Conservation (phyloP, 345 rosid species). For the Noccaea bulbosa region DNA sequence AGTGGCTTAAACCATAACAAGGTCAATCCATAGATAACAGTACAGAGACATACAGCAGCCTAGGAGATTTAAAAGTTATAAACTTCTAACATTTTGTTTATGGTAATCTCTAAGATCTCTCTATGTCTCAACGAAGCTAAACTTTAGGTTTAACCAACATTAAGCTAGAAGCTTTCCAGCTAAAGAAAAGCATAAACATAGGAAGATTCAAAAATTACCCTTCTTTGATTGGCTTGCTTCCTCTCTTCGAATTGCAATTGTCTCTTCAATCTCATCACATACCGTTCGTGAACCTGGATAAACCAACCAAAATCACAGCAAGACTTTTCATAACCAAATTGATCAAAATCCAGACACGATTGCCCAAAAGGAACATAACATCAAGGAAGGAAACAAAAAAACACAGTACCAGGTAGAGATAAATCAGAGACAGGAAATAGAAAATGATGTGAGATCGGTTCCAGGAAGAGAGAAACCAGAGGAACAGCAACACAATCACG, state of each 20-base stretch:
- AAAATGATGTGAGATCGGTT: constrained; percentile 57
- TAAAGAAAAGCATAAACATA: constrained; percentile 4
- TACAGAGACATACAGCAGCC: not conserved
- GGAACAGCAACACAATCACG: constrained; percentile 61
- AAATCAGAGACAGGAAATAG: constrained; percentile 63
- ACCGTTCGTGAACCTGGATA: constrained; percentile 75
- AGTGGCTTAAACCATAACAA: constrained; percentile 9
- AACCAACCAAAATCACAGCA: not conserved
- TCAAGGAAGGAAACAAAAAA: not conserved
- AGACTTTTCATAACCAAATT: not conserved
- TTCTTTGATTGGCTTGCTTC: constrained; percentile 72
- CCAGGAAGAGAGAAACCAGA: constrained; percentile 68
- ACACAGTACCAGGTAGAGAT: constrained; percentile 72
- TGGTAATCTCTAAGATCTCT: constrained; percentile 2
- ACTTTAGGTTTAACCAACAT: not conserved
- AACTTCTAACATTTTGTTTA: not conserved
- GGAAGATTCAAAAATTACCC: constrained; percentile 50
- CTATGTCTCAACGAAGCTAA: not conserved
- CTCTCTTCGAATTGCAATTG: constrained; percentile 69
- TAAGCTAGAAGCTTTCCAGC: constrained; percentile 24
- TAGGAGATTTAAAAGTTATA: not conserved
- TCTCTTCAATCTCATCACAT: constrained; percentile 66
- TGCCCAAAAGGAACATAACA: not conserved
- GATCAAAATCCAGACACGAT: not conserved
- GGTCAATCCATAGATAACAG: not conserved